Base-by-base conservation (phyloP, 352 stramenopile species). In the Phytopythium boreale region DNA sequence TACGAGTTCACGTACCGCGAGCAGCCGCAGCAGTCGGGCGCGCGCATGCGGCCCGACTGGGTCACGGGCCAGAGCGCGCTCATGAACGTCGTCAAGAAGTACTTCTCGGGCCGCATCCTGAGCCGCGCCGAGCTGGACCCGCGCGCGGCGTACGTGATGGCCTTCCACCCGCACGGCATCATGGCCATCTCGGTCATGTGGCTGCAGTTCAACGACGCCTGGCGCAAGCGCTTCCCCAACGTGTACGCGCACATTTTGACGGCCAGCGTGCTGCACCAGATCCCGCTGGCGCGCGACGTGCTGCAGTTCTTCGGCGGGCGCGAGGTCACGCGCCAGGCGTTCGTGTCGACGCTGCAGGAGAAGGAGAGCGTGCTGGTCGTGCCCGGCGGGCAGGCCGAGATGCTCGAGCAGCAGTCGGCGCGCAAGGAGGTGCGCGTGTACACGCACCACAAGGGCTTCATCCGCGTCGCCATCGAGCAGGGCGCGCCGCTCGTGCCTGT, bases 111-210 rank as follows among this genome's bases (percentile, higher is more conserved):
- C 55, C 74, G 69, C 2, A 76, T 95, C 56, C 75, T 95, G 56
- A 74, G 75, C 6, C 80, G 79, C 22, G 81, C 68, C 47, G 71
- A 72, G 0, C 64, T 95, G 3, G 77, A 92, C 36, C 74, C 84
- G 0, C 41, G 76, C 19, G 70, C 84, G 59, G 73, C 88, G 51
- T 95, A 93, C 61, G 73, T 95, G 26, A 68, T 93, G 59, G 76
- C 77, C 31, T 92, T 93, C 61, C 87, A 95, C 47, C 87, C 87
- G 4, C 87, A 95, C 59, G 87, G 87, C 29, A 89, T 93, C 61
- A 88, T 90, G 70, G 70, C 87, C 4, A 81, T 85, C 7, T 87
- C 87, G 2, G 75, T 86, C 10, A 84, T 88, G 67, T 95, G 84
- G 84, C 72, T 95, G n/a, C 76, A 85, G 62, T 92, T 92, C 61